Conservation (phyloP, 495 filamentous ascomycete genomes). For the Penicillium diatomitis region DNA sequence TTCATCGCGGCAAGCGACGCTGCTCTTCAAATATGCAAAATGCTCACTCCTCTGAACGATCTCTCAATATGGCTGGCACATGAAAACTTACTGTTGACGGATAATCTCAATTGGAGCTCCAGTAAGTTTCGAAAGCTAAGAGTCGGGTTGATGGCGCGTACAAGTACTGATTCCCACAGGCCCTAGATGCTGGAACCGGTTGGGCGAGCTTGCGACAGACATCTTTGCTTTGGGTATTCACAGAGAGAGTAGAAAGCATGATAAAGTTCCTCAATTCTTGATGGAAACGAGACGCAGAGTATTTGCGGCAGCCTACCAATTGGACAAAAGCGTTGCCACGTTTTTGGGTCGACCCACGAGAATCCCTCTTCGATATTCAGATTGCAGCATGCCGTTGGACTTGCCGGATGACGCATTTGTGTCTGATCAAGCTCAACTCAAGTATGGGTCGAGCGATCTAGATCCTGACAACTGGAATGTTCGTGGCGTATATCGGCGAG, state of each 20-base stretch:
- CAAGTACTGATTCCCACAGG: constrained; percentile 4
- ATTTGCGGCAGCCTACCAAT: constrained; percentile 39
- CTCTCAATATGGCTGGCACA: constrained; percentile 24
- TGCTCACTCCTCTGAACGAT: constrained; percentile 24
- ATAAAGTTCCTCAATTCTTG: constrained; percentile 31
- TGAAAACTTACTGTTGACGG: constrained; percentile 19
- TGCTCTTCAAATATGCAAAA: constrained; percentile 21
- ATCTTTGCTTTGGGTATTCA: constrained; percentile 49
- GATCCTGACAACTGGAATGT: constrained; percentile 46
- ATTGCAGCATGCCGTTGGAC: constrained; percentile 46
- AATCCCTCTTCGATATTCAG: constrained; percentile 39
- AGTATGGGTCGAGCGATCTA: background rate
- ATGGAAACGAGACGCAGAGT: constrained; percentile 36
- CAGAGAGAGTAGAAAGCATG: constrained; percentile 26
- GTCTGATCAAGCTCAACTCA: background rate
- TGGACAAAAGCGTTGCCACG: constrained; percentile 42
- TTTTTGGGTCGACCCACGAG: constrained; percentile 47
- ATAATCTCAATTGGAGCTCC: constrained; percentile 16
- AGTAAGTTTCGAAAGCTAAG: constrained; percentile 13
- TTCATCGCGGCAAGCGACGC: constrained; percentile 22
- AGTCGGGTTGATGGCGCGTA: background rate
- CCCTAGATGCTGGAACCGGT: constrained; percentile 18
- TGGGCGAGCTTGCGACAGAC: constrained; percentile 24
- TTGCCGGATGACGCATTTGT: constrained; percentile 39
- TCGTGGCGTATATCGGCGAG: constrained; percentile 18